Percentiles rank a stretch among this genome's conserved stretches.
Evolutionary conservation across 495 filamentous ascomycete species (phyloP).

Genomic region (Polyplosphaeria fusca): DNA sequence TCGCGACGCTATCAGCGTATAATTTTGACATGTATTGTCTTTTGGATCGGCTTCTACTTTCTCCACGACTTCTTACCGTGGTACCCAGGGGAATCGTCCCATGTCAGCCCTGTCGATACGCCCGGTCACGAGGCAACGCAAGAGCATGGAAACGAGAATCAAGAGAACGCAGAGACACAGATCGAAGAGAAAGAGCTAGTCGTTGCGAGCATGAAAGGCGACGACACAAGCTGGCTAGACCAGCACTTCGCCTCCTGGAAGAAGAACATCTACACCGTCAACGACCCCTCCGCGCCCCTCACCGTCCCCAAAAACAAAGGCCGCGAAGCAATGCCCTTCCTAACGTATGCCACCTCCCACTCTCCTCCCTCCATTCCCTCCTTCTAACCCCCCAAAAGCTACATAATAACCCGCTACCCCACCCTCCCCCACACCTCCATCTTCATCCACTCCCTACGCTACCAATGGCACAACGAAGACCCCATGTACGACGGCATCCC

Average conservation of each 20-base stretch:
- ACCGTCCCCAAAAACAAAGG: constrained; percentile 54
- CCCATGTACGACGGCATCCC: constrained; percentile 37
- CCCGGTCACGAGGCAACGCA: neutral
- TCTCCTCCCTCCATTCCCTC: neutral
- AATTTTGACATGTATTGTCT: constrained; percentile 1
- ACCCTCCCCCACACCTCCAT: constrained; percentile 56
- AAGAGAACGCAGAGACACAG: neutral
- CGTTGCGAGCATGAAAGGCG: constrained; percentile 28
- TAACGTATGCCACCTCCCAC: constrained; percentile 40
- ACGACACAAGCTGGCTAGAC: constrained; percentile 50
- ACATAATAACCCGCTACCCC: constrained; percentile 65
- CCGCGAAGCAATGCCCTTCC: constrained; percentile 57
- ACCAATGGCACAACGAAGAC: constrained; percentile 60
- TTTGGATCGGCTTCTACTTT: neutral
- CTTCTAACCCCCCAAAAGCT: constrained; percentile 21
- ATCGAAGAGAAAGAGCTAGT: constrained; percentile 33
- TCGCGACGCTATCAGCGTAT: constrained; percentile 17
- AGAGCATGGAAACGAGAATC: neutral
- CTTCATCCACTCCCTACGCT: constrained; percentile 61
- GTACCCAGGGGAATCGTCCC: too few species aligned
- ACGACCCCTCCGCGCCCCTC: constrained; percentile 48
- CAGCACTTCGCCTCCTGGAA: constrained; percentile 50
- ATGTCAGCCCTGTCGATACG: too few species aligned
- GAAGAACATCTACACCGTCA: constrained; percentile 53
- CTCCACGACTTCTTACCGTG: neutral